phyloP scores from a whole-genome alignment of 306 rosid genomes.

The Adenanthera pavonina region DNA sequence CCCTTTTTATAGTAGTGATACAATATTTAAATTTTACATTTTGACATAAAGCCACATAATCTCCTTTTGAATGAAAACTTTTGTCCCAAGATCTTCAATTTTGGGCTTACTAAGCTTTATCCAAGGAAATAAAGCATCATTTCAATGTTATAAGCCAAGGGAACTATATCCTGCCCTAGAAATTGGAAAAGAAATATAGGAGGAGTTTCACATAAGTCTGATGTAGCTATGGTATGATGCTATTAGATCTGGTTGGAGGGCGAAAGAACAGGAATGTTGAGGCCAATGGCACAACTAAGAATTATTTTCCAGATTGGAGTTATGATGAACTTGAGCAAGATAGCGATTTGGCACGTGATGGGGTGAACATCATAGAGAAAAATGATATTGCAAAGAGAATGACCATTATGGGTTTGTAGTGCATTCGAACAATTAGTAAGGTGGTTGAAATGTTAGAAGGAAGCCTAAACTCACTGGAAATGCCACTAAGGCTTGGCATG shows the following conservation, averaged over 20 bases:
- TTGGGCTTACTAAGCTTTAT: conserved; percentile 48
- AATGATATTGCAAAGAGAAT: conserved; percentile 42
- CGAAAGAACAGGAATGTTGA: conserved; percentile 31
- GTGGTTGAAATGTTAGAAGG: conserved; percentile 53
- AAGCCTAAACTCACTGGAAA: conserved; percentile 34
- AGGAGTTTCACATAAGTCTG: conserved; percentile 44
- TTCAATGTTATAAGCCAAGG: conserved; percentile 42
- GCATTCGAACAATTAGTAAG: conserved; percentile 45
- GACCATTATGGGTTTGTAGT: conserved; percentile 54
- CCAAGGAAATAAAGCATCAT: conserved; percentile 36
- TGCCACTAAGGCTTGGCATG: conserved; percentile 49
- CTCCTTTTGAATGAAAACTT: conserved; percentile 41
- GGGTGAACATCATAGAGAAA: conserved; percentile 7
- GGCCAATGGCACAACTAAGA: conserved; percentile 24
- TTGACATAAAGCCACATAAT: conserved; percentile 48
- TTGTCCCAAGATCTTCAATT: conserved; percentile 39
- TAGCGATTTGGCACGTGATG: neutral
- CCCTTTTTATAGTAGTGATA: neutral
- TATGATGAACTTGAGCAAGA: conserved; percentile 28
- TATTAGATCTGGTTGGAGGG: conserved; percentile 37
- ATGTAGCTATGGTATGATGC: conserved; percentile 42
- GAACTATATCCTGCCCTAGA: conserved; percentile 45
- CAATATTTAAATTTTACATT: conserved; percentile 42
- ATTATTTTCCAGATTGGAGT: conserved; percentile 45
- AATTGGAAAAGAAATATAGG: conserved; percentile 45